Conservation (phyloP, 768 basidiomycete genomes). For the Amanita subjunquillea region DNA sequence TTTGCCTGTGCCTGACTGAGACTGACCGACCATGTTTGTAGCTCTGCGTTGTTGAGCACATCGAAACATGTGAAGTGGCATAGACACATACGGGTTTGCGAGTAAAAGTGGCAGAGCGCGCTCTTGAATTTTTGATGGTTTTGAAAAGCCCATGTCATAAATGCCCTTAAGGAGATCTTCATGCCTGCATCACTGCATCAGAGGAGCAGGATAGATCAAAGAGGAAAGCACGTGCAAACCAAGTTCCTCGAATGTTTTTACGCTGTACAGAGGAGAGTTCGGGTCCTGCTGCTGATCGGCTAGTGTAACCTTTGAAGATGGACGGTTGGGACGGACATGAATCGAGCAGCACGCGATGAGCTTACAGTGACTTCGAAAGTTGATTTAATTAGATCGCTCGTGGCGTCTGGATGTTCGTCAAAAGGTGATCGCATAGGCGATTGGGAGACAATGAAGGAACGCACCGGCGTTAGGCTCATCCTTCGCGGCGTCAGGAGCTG, state of each 20-base stretch:
- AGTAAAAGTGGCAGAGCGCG: conserved; percentile 88
- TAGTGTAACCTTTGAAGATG: conserved; percentile 65
- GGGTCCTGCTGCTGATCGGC: conserved; percentile 95
- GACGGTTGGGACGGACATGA: conserved; percentile 7
- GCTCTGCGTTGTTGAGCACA: conserved; percentile 43
- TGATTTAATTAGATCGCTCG: conserved; percentile 63
- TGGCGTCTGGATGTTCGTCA: conserved; percentile 13
- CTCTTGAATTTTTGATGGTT: conserved; percentile 98
- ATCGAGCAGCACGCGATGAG: conserved; percentile 5
- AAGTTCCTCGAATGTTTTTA: conserved; percentile 91
- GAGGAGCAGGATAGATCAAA: background rate
- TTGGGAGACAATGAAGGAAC: background rate
- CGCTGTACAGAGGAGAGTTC: conserved; percentile 91
- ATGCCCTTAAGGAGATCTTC: conserved; percentile 87
- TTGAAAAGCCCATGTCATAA: conserved; percentile 92
- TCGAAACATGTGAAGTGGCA: background rate
- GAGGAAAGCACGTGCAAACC: conserved; percentile 58
- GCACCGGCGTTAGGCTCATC: conserved; percentile 17
- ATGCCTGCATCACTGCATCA: conserved; percentile 35
- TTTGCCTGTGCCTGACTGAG: conserved; percentile 98
- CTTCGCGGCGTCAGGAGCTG: background rate
- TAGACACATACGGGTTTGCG: conserved; percentile 64
- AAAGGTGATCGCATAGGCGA: background rate
- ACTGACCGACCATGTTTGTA: conserved; percentile 98
- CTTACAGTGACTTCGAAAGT: conserved; percentile 76